Conservation (phyloP, 2,329 filamentous ascomycete species). For the Clonostachys byssicola region DNA sequence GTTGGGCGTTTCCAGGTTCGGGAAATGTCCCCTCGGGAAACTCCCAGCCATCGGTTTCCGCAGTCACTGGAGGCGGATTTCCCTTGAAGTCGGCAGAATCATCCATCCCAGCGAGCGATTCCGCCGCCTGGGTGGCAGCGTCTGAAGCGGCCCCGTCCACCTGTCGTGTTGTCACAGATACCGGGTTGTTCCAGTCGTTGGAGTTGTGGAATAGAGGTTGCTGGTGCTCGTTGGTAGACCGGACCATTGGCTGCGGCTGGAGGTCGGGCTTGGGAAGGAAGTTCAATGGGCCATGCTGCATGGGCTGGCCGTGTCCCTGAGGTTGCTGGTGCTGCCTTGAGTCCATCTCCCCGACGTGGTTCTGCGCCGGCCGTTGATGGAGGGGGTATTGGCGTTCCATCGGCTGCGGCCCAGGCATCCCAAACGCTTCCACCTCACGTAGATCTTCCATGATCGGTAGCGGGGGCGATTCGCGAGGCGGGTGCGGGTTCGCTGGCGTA, state of each 20-base stretch:
- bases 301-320: constrained; percentile 56
- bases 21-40: constrained; percentile 76
- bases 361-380: constrained; percentile 42
- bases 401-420: constrained; percentile 35
- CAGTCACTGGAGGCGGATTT: constrained; percentile 33
- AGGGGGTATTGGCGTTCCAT: constrained; percentile 32
- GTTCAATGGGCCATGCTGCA: constrained; percentile 29
- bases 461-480: constrained; percentile 59
- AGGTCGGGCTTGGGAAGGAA: constrained; percentile 28
- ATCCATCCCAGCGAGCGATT: constrained; percentile 30
- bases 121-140: constrained; percentile 28
- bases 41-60: constrained; percentile 79
- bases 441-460: constrained; percentile 55
- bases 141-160: constrained; percentile 24
- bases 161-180: constrained; percentile 24
- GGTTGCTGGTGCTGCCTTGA: constrained; percentile 48
- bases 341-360: constrained; percentile 51
- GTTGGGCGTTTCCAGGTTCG: constrained; percentile 44
- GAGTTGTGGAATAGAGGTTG: constrained; percentile 30
- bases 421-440: constrained; percentile 49
- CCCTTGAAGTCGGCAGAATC: constrained; percentile 38
- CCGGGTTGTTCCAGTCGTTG: constrained; percentile 25
- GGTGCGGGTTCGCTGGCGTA: constrained; percentile 60
- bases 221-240: constrained; percentile 46
- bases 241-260: constrained; percentile 45